These are phyloP conservation scores for Gardenia jasminoides DNA, from an alignment of 257 asterid species.

Conservation along the genomic window DNA sequence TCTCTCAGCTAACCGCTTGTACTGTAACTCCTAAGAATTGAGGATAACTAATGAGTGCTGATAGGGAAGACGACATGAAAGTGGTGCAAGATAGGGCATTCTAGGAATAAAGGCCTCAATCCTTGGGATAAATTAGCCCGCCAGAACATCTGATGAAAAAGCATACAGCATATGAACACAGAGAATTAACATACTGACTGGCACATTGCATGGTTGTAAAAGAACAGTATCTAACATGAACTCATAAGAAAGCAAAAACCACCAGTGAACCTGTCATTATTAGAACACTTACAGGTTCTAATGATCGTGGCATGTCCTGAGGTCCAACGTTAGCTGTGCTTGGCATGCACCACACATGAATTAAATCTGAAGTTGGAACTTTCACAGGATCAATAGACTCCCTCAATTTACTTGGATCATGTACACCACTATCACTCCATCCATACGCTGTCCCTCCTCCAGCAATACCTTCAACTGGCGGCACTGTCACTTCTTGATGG, in stretches of 20 bases:
- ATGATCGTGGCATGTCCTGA: conserved; percentile 80
- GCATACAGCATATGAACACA: neutral
- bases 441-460: conserved; percentile 99
- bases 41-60: neutral
- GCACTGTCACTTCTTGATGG: conserved; percentile 56
- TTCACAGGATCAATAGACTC: conserved; percentile 77
- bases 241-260: neutral
- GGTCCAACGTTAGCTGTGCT: conserved; percentile 89
- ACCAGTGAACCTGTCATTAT: neutral
- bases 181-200: neutral
- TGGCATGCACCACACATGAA: conserved; percentile 97
- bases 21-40: neutral
- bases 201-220: neutral
- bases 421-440: conserved; percentile 65
- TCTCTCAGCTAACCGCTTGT: neutral
- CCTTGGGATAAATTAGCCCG: neutral
- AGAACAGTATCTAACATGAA: neutral
- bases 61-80: neutral
- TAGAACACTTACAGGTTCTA: conserved; percentile 67
- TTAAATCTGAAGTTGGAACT: conserved; percentile 70
- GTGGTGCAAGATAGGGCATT: neutral
- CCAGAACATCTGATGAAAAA: neutral
- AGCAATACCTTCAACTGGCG: conserved; percentile 97
- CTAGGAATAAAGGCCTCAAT: neutral
- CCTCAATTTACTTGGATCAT: conserved; percentile 50